phyloP scores from a whole-genome alignment of 2,329 filamentous ascomycete species.

The Berkeleyomyces basicola region DNA sequence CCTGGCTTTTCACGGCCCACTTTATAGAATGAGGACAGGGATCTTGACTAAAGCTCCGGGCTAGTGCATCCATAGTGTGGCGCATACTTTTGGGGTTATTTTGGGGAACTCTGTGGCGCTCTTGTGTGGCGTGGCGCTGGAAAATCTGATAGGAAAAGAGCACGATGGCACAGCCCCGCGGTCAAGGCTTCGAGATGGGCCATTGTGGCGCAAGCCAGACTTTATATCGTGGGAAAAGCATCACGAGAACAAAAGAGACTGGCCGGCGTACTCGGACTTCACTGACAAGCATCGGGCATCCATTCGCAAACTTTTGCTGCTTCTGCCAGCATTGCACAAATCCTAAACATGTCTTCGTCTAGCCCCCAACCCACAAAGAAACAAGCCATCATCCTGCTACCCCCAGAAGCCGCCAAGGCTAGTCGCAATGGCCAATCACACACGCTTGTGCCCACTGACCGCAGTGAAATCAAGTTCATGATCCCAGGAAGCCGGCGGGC shows the following conservation, averaged over 20 bases:
- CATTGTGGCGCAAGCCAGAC: background rate
- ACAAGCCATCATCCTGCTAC: background rate
- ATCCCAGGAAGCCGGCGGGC: conserved; percentile 7
- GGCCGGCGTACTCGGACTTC: too few relatives aligned
- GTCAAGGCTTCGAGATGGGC: background rate
- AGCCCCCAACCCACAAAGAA: background rate
- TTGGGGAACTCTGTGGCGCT: background rate
- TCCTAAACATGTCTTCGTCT: background rate
- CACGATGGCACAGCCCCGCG: background rate
- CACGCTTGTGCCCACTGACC: background rate
- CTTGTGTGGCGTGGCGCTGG: background rate
- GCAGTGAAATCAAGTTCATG: conserved; percentile 10
- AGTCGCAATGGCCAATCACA: background rate
- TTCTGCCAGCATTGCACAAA: background rate
- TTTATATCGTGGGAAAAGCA: background rate
- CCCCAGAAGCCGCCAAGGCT: background rate
- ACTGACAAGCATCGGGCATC: too few relatives aligned
- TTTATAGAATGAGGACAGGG: background rate
- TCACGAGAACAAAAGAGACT: too few relatives aligned
- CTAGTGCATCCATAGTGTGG: background rate
- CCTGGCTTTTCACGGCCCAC: background rate
- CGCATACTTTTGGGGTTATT: background rate
- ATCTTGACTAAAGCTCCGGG: background rate
- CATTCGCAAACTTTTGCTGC: too few relatives aligned
- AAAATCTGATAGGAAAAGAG: background rate